phyloP scores from a whole-genome alignment of 129 eudicot species.

The Scalesia atractyloides region DNA sequence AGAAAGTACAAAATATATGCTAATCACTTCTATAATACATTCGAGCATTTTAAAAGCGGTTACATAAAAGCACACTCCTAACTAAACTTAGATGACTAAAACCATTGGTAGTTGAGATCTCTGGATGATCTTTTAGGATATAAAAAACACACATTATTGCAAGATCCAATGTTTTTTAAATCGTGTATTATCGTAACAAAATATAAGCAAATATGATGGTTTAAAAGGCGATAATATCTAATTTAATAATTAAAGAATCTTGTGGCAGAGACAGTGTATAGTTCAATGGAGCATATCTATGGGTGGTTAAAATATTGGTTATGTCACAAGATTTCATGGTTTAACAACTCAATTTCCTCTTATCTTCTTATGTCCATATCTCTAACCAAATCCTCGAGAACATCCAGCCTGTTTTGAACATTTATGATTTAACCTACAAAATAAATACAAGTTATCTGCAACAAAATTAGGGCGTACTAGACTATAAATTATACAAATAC shows the following conservation, averaged over 20 bases:
- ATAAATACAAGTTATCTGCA: neutral
- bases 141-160: neutral
- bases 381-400: constrained; percentile 37
- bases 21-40: neutral
- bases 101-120: constrained; percentile 7
- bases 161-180: neutral
- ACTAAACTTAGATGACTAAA: neutral
- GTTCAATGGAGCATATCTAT: constrained; percentile 7
- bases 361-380: constrained; percentile 45
- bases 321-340: constrained; percentile 46
- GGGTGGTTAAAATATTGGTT: constrained; percentile 46
- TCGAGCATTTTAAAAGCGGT: neutral
- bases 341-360: constrained; percentile 43
- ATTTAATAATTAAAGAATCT: constrained; percentile 26
- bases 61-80: neutral
- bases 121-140: neutral
- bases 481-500: neutral
- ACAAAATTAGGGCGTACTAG: neutral
- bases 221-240: neutral
- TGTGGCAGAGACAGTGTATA: constrained; percentile 27
- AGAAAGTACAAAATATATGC: neutral
- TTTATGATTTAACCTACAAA: constrained; percentile 6
- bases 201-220: neutral
- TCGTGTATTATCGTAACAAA: constrained; percentile 8
- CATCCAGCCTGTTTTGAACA: constrained; percentile 37